Base-by-base conservation (phyloP, 2,329 filamentous ascomycete genomes). In the Davidsoniella neocaledoniae region DNA sequence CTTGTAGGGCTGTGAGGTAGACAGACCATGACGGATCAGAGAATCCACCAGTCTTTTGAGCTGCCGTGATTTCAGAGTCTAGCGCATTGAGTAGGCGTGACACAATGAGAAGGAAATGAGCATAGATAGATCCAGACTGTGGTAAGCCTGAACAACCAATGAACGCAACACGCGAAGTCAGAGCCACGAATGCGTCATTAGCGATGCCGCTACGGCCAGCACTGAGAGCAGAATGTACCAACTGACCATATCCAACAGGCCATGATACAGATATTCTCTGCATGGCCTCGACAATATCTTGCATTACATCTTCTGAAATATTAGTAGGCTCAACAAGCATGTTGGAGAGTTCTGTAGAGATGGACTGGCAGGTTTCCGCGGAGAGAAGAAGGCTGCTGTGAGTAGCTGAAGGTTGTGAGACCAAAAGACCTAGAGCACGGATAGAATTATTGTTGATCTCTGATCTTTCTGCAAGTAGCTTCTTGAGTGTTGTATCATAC, bases 71-170 rank as follows among this genome's bases (percentile, higher is more conserved):
- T 10, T 44, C 21, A 12, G 29, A 14, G 29, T 50, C 29, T n/a
- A 55, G 46, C 12, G 46, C 40, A 10, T 16, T 19, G 2, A 48
- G 12, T n/a, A 55, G 44, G 10, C 46, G 46, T 10, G 48, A 43
- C 10, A 64, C 56, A 16, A 70, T 61, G 5, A 61, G 63, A 9
- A 70, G 51, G 49, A 69, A 69, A 53, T 72, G 65, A 12, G 58
- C 52, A n/a, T 70, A 58, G 1, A 60, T 59, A 5, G 57, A 55
- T 1, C 55, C 55, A 3, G 56, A 52, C 2, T 51, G 55, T 1
- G 64, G 63, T 0, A 66, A 52, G 39, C 65, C 61, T 1, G 70
- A 72, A 57, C 70, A 73, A 25, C 70, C 69, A 44, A 76, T 62
- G 49, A 67, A 71, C 2, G 69, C 68, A 2, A 77, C 55, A 2